These are phyloP conservation scores for Phytophthora kernoviae DNA, from an alignment of 352 stramenopile genomes.

Conservation along the genomic window DNA sequence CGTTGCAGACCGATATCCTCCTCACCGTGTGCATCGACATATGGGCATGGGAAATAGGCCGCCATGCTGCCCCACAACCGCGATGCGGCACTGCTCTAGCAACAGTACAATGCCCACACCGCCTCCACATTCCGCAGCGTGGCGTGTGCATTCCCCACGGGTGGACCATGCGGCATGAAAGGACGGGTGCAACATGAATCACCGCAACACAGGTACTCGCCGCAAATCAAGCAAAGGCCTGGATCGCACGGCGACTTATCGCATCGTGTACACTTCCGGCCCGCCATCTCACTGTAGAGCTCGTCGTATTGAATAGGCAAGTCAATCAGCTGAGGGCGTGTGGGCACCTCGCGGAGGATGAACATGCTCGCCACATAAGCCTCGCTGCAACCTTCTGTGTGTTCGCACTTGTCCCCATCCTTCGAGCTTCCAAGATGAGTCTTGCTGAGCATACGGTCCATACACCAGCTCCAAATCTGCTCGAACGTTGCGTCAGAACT, in stretches of 20 bases:
- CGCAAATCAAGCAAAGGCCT: conserved; percentile 84
- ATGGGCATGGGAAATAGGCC: conserved; percentile 84
- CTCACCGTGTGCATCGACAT: conserved; percentile 86
- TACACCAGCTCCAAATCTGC: conserved; percentile 86
- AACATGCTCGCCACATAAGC: conserved; percentile 90
- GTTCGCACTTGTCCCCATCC: conserved; percentile 81
- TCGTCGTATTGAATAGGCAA: conserved; percentile 87
- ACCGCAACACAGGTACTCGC: conserved; percentile 83
- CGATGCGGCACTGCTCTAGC: conserved; percentile 85
- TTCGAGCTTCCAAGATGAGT: conserved; percentile 69
- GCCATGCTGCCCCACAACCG: conserved; percentile 87
- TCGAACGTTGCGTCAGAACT: conserved; percentile 65
- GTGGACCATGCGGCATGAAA: conserved; percentile 74
- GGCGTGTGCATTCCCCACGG: conserved; percentile 87
- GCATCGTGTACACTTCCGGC: conserved; percentile 72
- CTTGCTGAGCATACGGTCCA: conserved; percentile 85
- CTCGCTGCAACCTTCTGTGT: conserved; percentile 85
- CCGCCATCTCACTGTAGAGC: conserved; percentile 79
- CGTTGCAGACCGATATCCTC: conserved; percentile 85
- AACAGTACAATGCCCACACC: conserved; percentile 84
- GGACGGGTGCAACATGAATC: conserved; percentile 84
- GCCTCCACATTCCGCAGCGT: conserved; percentile 85
- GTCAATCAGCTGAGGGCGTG: conserved; percentile 70
- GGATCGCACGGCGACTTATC: conserved; percentile 71
- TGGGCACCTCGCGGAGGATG: conserved; percentile 73